phyloP scores from a whole-genome alignment of 2,329 filamentous ascomycete species.

The Mycogone perniciosa region DNA sequence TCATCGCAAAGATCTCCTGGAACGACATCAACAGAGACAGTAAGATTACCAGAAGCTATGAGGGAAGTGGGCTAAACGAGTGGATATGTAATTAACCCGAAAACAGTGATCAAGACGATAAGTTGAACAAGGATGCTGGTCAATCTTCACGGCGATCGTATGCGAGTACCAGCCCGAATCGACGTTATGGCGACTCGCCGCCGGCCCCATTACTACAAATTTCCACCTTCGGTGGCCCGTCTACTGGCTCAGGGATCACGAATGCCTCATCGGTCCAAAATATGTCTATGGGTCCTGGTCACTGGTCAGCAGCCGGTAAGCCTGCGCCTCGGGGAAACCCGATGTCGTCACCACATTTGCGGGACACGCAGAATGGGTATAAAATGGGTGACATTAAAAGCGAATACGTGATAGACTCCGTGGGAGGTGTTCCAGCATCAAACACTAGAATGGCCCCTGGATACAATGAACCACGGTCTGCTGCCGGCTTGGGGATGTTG shows the following conservation, averaged over 20 bases:
- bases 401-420: constrained; percentile 20
- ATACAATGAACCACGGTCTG: constrained; percentile 19
- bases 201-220: constrained; percentile 18
- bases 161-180: constrained; percentile 15
- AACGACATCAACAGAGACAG: constrained; percentile 46
- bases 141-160: constrained; percentile 12
- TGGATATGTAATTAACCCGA: not conserved
- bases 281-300: constrained; percentile 13
- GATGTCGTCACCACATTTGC: constrained; percentile 13
- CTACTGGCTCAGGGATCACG: constrained; percentile 5
- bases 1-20: constrained; percentile 52
- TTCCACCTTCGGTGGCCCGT: constrained; percentile 13
- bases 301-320: constrained; percentile 20
- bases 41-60: constrained; percentile 17
- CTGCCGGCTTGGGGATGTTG: constrained; percentile 19
- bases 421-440: constrained; percentile 15
- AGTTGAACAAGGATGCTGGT: constrained; percentile 1
- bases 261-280: constrained; percentile 10
- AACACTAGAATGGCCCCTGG: constrained; percentile 13
- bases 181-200: constrained; percentile 13
- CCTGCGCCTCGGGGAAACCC: constrained; percentile 12
- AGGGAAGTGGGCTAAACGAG: not conserved
- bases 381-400: constrained; percentile 15
- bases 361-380: constrained; percentile 17
- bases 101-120: constrained; percentile 20